Conservation (phyloP, 768 basidiomycete genomes). For the Lactarius pseudohatsudake region DNA sequence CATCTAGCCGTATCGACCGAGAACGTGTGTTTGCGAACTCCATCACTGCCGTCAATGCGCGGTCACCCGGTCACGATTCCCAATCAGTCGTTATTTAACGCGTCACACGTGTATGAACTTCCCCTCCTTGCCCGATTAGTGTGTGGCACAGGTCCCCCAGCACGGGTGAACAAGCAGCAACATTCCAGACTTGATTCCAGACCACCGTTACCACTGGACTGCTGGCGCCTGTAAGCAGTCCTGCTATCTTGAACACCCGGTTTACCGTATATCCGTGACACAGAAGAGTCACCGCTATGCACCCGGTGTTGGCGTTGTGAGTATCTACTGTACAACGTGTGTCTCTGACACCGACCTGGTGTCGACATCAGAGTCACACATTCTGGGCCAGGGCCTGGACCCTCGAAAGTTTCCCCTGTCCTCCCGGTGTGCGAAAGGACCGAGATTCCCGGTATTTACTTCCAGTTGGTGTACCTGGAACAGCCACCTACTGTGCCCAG, state of each 20-base stretch:
- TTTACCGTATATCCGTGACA: background rate
- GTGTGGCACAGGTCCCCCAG: background rate
- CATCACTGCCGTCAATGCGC: background rate
- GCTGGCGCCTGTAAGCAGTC: background rate
- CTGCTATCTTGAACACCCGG: background rate
- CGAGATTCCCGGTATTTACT: background rate
- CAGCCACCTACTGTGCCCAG: background rate
- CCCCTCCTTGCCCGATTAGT: background rate
- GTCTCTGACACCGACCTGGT: background rate
- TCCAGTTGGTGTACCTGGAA: no score
- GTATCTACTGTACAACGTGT: background rate
- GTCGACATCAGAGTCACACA: background rate
- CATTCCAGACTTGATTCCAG: no score
- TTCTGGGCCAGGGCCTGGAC: background rate
- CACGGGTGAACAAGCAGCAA: background rate
- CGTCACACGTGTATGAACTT: background rate
- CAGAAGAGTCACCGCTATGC: background rate
- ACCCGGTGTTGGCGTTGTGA: background rate
- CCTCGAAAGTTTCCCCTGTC: background rate
- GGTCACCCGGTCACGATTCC: background rate
- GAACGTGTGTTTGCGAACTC: background rate
- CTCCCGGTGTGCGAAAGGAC: background rate
- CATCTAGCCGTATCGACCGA: background rate
- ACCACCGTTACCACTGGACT: background rate
- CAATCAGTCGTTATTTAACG: background rate